These are phyloP conservation scores for Cutaneotrichosporon dermatis DNA, from an alignment of 1,284 basidiomycete genomes.

Conservation along the genomic window DNA sequence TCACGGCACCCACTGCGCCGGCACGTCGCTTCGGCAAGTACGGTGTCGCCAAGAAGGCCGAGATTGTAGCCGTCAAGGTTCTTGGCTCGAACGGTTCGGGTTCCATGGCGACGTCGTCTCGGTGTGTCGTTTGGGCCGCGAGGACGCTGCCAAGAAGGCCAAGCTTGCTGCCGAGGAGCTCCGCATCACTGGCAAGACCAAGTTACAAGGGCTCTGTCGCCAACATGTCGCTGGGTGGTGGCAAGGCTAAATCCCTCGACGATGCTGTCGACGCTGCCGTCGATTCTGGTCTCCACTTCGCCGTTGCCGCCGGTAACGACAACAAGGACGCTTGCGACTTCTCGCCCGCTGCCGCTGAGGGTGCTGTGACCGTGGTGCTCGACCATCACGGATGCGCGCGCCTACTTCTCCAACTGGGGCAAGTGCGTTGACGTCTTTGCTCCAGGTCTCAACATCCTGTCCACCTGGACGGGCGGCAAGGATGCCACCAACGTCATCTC, in stretches of 20 bases:
- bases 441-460: constrained; percentile 74
- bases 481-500: constrained; percentile 61
- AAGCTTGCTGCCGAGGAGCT: constrained; percentile 61
- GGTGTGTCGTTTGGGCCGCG: constrained; percentile 81
- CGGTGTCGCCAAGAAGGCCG: constrained; percentile 92
- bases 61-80: constrained; percentile 93
- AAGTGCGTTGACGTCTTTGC: constrained; percentile 76
- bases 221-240: constrained; percentile 97
- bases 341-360: constrained; percentile 71
- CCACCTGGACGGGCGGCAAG: constrained; percentile 64
- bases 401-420: constrained; percentile 82
- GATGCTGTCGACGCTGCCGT: constrained; percentile 82
- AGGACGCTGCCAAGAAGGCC: constrained; percentile 57
- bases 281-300: constrained; percentile 80
- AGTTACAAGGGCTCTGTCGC: constrained; percentile 92
- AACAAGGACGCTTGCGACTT: constrained; percentile 64
- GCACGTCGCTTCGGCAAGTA: constrained; percentile 74
- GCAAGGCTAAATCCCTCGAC: constrained; percentile 84
- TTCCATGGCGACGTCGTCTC: constrained; percentile 88
- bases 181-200: constrained; percentile 61
- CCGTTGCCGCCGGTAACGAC: constrained; percentile 81
- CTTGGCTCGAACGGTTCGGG: constrained; percentile 89
- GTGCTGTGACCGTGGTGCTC: constrained; percentile 83
- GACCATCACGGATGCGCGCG: constrained; percentile 72
- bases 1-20: constrained; percentile 74